Evolutionary conservation across 148 eudicot genomes (phyloP), one percentile per base, ranked within the genome.

Genomic region (Cornus controversa): DNA sequence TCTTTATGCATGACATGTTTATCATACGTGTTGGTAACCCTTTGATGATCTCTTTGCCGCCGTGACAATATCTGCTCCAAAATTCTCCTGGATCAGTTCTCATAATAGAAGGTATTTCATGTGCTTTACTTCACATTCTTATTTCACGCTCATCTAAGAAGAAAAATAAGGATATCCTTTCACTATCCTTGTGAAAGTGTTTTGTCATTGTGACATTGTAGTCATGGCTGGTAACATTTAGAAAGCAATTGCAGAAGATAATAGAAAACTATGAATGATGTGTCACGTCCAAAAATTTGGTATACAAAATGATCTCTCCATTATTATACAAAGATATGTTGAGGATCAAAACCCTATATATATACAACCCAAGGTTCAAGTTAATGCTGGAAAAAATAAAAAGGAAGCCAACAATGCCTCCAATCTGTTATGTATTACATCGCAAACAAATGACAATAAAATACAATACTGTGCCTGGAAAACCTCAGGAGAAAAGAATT

Each of bases 21-120:
- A 5, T 78, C 62, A 71, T 24, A 7, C 80, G 75, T 67, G 31
- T 72, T 50, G n/a, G 63, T 26, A 77, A 93, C 98, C 94, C 62
- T 96, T 93, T 79, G 97, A 93, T 75, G 93, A 93, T 82, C 98
- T 93, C 54, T 96, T 95, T 80, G 90, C 97, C 81, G 90, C 98
- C 66, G 94, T 93, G 80, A 82, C 94, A n/a, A 45, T 96, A 90
- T 83, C 84, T 96, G 73, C 98, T 96, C 78, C 89, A 90, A 85
- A 86, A 67, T 70, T 87, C 85, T 67, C 97, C 96, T 1, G 84
- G 83, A 75, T 88, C 98, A 36, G 91, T 93, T 80, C 93, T 93
- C 97, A 96, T 78, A 90, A 91, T 76, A 85, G 99, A 84, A 93
- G 97, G 99, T 96, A 80, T 36, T 82, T 66, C 27, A 66, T 26